A percentile compares a stretch with the other conserved stretches of the same genome.
These are phyloP conservation scores for Inga laurina DNA, from an alignment of 306 rosid species.

Conservation along the genomic window DNA sequence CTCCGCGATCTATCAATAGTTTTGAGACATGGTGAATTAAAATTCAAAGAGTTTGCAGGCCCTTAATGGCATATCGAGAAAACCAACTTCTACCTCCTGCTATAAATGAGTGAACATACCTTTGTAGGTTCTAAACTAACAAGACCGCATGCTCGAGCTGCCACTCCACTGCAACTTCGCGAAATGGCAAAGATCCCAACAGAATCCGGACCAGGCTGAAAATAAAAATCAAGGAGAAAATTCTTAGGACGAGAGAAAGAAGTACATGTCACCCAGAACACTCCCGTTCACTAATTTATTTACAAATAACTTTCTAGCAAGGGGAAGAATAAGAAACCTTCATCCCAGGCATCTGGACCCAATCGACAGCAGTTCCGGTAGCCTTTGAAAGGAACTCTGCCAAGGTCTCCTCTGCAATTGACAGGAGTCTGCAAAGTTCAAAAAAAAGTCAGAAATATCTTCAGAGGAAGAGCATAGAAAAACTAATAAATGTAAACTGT, in stretches of 20 bases:
- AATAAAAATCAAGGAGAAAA: neutral
- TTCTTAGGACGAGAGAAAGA: neutral
- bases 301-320: constrained; percentile 1
- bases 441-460: neutral
- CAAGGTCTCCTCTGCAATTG: constrained; percentile 98
- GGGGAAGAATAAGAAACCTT: constrained; percentile 55
- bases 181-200: constrained; percentile 99
- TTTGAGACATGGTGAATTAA: constrained; percentile 13
- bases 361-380: constrained; percentile 99
- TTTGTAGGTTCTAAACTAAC: constrained; percentile 92
- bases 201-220: constrained; percentile 99
- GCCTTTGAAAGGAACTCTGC: constrained; percentile 99
- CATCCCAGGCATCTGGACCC: constrained; percentile 99
- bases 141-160: constrained; percentile 99
- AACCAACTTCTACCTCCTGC: neutral
- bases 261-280: neutral
- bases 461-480: constrained; percentile 4
- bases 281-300: neutral
- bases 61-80: constrained; percentile 3
- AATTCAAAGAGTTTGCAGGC: constrained; percentile 3
- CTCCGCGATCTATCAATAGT: constrained; percentile 77
- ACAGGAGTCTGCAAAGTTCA: constrained; percentile 77
- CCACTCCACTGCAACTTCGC: constrained; percentile 97
- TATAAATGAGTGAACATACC: constrained; percentile 44
- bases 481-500: constrained; percentile 7